phyloP scores from a whole-genome alignment of 148 eudicot species.

The Linanthus parryae region DNA sequence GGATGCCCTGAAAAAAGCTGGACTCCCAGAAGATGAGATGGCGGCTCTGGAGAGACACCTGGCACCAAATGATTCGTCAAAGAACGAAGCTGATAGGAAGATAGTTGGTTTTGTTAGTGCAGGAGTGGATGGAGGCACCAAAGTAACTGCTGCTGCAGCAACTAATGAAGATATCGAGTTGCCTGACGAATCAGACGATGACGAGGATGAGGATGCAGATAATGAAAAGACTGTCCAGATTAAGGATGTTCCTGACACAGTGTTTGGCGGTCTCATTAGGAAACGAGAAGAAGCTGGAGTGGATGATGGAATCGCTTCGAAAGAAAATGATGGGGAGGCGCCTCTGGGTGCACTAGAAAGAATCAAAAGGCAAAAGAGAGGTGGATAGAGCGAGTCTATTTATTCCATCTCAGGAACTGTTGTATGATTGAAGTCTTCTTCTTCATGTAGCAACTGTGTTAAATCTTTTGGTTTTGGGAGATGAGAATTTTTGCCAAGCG shows the following conservation, averaged over 20 bases:
- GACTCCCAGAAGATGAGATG: constrained; percentile 71
- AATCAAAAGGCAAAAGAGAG: constrained; percentile 55
- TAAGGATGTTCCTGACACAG: constrained; percentile 76
- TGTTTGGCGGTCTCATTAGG: constrained; percentile 74
- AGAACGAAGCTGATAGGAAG: constrained; percentile 32
- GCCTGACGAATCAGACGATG: constrained; percentile 73
- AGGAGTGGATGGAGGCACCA: constrained; percentile 39
- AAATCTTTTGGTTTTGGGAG: too few relatives aligned
- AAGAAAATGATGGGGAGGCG: constrained; percentile 31
- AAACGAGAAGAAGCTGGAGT: constrained; percentile 47
- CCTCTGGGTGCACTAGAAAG: constrained; percentile 78
- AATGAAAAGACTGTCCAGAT: constrained; percentile 65
- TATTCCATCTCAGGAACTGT: too few relatives aligned
- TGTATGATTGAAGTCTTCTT: too few relatives aligned
- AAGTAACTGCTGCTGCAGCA: constrained; percentile 23
- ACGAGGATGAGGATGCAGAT: constrained; percentile 49
- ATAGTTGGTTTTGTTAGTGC: constrained; percentile 86
- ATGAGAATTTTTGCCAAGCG: too few relatives aligned
- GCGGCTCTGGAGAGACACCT: constrained; percentile 78
- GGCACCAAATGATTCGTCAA: constrained; percentile 32
- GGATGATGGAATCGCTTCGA: constrained; percentile 19
- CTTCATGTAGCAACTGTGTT: too few relatives aligned
- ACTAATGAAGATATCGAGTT: constrained; percentile 81
- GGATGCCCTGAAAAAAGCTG: constrained; percentile 56
- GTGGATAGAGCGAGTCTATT: neutral